These are phyloP conservation scores for Macrotyloma uniflorum DNA, from an alignment of 306 rosid species.

Conservation along the genomic window DNA sequence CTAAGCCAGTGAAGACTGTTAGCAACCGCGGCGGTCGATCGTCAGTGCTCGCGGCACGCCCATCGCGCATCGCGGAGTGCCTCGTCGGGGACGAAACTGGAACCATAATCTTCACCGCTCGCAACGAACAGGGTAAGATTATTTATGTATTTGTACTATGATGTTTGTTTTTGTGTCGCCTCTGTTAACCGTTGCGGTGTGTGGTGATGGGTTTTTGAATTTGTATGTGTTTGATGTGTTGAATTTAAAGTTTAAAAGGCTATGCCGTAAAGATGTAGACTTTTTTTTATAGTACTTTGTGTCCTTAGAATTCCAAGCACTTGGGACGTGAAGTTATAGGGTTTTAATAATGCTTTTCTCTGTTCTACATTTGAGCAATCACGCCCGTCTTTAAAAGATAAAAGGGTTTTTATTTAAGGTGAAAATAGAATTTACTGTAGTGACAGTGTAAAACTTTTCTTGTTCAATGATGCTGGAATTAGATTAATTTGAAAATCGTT, in stretches of 20 bases:
- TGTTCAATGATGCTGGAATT: background rate
- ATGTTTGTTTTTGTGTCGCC: background rate
- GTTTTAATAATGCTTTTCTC: background rate
- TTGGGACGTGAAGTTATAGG: background rate
- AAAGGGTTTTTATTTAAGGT: background rate
- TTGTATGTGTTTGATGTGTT: background rate
- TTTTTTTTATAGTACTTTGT: background rate
- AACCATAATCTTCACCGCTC: constrained; percentile 78
- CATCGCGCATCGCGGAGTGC: constrained; percentile 77
- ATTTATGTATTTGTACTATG: background rate
- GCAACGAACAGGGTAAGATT: constrained; percentile 77
- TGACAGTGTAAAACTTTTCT: background rate
- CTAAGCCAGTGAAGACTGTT: constrained; percentile 48
- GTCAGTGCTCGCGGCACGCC: constrained; percentile 51
- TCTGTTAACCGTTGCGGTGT: background rate
- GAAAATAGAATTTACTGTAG: background rate
- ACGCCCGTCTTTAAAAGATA: background rate
- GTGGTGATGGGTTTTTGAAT: background rate
- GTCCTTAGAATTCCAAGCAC: background rate
- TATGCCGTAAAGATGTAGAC: background rate
- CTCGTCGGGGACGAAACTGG: constrained; percentile 82
- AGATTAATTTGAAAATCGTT: background rate
- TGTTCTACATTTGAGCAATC: background rate
- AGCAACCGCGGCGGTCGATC: constrained; percentile 57
- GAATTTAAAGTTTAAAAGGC: background rate